Evolutionary conservation across 495 filamentous ascomycete species (phyloP).

Genomic region (Xylaria curta): DNA sequence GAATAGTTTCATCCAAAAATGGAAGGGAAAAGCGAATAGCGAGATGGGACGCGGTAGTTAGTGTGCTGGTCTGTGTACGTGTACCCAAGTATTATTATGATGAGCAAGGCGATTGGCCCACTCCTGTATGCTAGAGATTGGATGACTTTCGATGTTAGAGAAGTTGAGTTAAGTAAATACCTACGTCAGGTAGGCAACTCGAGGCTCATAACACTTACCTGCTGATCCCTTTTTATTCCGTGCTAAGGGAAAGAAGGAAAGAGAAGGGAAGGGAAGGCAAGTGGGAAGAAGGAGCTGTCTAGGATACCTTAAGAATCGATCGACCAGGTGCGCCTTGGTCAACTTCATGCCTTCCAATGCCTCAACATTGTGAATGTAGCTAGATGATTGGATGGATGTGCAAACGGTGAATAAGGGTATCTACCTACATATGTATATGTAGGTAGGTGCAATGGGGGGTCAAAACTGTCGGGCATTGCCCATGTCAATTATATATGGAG

Average conservation of each 20-base stretch:
- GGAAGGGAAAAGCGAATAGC: background rate
- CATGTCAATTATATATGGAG: slow-evolving; percentile 3
- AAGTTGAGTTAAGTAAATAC: background rate
- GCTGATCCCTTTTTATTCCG: background rate
- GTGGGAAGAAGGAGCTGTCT: no score
- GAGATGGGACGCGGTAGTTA: background rate
- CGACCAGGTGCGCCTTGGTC: background rate
- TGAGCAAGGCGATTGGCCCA: background rate
- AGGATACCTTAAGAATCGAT: background rate
- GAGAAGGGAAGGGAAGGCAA: no score
- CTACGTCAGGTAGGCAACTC: no score
- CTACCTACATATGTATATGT: no score
- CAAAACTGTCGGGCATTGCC: background rate
- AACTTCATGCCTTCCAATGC: background rate
- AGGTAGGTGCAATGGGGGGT: background rate
- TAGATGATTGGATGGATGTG: background rate
- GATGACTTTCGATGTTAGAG: background rate
- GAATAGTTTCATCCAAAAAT: background rate
- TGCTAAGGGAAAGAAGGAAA: background rate
- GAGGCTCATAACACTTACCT: background rate
- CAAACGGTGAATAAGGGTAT: background rate
- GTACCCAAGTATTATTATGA: background rate
- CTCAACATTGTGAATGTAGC: background rate
- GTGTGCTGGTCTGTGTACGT: background rate
- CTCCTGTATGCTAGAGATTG: background rate